Conservation (phyloP, 2,329 filamentous ascomycete genomes). For the Metarhizium anisopliae region DNA sequence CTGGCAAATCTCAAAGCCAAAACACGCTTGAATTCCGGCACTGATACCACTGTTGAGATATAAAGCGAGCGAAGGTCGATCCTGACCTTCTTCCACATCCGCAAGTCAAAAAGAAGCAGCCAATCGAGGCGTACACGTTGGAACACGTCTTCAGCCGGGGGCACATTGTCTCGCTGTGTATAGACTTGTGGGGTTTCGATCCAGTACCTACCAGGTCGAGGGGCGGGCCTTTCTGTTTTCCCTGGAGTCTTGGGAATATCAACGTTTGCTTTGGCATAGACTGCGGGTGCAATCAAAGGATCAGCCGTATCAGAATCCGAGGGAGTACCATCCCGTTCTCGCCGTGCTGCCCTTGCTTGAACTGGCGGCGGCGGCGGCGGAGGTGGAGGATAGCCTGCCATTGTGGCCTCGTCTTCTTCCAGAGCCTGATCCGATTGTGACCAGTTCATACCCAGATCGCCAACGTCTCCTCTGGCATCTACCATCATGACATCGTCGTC, state of each 20-base stretch:
- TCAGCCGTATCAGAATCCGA: constrained; percentile 64
- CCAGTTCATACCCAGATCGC: constrained; percentile 42
- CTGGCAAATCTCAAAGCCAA: constrained; percentile 89
- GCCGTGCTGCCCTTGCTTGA: constrained; percentile 32
- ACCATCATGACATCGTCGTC: constrained; percentile 52
- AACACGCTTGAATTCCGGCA: constrained; percentile 92
- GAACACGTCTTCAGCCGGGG: constrained; percentile 77
- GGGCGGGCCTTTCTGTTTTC: constrained; percentile 36
- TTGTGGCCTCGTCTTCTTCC: constrained; percentile 68
- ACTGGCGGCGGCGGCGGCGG: constrained; percentile 56
- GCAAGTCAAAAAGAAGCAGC: constrained; percentile 86
- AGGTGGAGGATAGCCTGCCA: constrained; percentile 60
- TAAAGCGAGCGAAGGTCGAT: constrained; percentile 88
- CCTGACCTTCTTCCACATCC: constrained; percentile 93
- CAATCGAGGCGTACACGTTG: constrained; percentile 86
- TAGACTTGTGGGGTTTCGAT: constrained; percentile 69
- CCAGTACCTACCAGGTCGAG: constrained; percentile 75
- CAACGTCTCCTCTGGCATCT: constrained; percentile 36
- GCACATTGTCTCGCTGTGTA: constrained; percentile 50
- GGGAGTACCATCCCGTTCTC: constrained; percentile 55
- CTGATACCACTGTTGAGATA: constrained; percentile 90
- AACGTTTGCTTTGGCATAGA: constrained; percentile 55
- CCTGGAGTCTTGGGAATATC: constrained; percentile 78
- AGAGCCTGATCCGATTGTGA: constrained; percentile 54
- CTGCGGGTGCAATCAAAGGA: constrained; percentile 51